Percentiles rank a stretch among this genome's conserved stretches.
Conservation (phyloP, 495 filamentous ascomycete species). For the Antarctomyces pellizariae region DNA sequence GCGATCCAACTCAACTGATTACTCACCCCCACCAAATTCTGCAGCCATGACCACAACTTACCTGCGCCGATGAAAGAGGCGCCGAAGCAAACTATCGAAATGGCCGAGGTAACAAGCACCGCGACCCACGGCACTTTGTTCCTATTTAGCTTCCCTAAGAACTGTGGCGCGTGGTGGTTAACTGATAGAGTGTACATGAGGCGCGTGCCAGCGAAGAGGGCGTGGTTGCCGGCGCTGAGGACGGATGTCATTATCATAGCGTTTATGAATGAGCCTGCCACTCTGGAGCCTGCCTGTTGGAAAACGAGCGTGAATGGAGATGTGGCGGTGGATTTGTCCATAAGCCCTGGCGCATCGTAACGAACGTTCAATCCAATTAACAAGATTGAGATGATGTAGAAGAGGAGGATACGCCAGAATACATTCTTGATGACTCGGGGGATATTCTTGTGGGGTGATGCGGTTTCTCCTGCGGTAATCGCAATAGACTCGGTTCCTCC, state of each 20-base stretch:
- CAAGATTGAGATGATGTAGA: slow-evolving; percentile 46
- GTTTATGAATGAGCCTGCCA: slow-evolving; percentile 40
- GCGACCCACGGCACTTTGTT: slow-evolving; percentile 34
- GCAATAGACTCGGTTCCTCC: slow-evolving; percentile 33
- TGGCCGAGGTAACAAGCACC: slow-evolving; percentile 27
- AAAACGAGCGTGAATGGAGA: slow-evolving; percentile 55
- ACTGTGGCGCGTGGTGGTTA: slow-evolving; percentile 30
- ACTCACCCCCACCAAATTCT: slow-evolving; percentile 33
- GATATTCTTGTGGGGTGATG: slow-evolving; percentile 53
- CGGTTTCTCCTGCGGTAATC: slow-evolving; percentile 39
- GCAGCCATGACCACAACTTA: slow-evolving; percentile 8
- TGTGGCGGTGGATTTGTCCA: slow-evolving; percentile 17
- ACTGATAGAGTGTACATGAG: slow-evolving; percentile 37
- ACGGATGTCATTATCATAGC: slow-evolving; percentile 48
- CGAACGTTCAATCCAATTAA: slow-evolving; percentile 35
- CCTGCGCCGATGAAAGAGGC: slow-evolving; percentile 37
- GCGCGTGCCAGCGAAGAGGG: slow-evolving; percentile 34
- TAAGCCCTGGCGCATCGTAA: slow-evolving; percentile 24
- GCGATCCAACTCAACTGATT: slow-evolving; percentile 39
- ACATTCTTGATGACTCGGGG: slow-evolving; percentile 44
- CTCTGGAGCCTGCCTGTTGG: slow-evolving; percentile 35
- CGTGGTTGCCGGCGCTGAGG: slow-evolving; percentile 43
- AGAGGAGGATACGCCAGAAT: slow-evolving; percentile 47
- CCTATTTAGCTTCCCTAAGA: slow-evolving; percentile 29
- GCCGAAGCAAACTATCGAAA: slow-evolving; percentile 34